Base-by-base conservation (phyloP, 768 basidiomycete genomes). In the Pulveroboletus frians region DNA sequence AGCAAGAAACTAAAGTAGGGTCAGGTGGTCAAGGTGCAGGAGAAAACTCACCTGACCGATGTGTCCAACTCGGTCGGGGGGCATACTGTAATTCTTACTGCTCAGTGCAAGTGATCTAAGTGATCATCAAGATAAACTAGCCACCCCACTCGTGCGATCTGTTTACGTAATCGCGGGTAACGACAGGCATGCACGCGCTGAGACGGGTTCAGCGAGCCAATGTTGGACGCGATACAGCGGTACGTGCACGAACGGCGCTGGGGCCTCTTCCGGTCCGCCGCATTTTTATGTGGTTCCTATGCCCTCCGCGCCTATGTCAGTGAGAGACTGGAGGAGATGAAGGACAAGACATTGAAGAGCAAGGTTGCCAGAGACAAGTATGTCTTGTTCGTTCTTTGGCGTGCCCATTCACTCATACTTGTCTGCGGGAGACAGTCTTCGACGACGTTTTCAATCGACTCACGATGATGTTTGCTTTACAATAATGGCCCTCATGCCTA, bases 391-490 rank as follows among this genome's bases (percentile, higher is more conserved):
- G 26, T 36, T 40, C 20, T 43, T 21, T 26, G 30, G 13, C 18
- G 6, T 20, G 27, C 17, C 37, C 30, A 35, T 44, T 20, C 13
- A 31, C 60, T 49, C 32, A 54, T 29, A 3, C 34, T 54, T 29
- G 7, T 41, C 41, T 14, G 9, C 20, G 39, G 26, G 15, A 15
- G 35, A 23, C 45, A 92, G 90, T 56, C 69, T 93, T 23, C 76
- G 80, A 44, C 73, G 81, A 39, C 75, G 92, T 31, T 94, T 91
- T 64, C 73, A 76, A 30, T 81, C 87, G 53, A 89, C 83, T 21
- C 84, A 87, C 55, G 81, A 88, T 50, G 85, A 92, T 59, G 75
- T 80, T 20, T 80, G 84, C 7, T 94, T 81, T 61, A 91, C 86
- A 1, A 72, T 85, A 41, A 79, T 86, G 62, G 81, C 85, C 0